Evolutionary conservation across 176 grass and related monocot species (phyloP), one percentile per base, ranked within the genome.

Genomic region (Puccinellia tenuiflora): DNA sequence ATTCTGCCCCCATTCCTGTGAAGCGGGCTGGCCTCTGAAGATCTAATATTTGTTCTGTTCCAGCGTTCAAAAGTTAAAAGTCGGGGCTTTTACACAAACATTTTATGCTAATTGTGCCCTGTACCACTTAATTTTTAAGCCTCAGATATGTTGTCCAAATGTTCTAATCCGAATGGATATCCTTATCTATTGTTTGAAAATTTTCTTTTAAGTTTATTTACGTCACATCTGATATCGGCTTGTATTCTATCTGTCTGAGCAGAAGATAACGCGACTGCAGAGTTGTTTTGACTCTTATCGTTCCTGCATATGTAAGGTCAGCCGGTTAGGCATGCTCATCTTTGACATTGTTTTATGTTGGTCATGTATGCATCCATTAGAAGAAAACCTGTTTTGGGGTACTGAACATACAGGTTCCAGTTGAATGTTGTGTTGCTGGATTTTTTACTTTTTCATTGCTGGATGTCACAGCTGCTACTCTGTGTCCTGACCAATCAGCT

Each of bases 1-100:
- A 94, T 99, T 66, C 81, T 99, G 29, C 96, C 96, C 50, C 96
- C 96, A 24, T 96, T 99, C 85, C 70, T 96, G 74, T 99, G 77
- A 95, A 48, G 28, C 21, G 0, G 9, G 74, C 25, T 47, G 45
- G 46, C 42, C 29, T n/a, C 11, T 31, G 53, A 48, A 14, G 47
- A 65, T 82, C 72, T 25, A 56, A 46, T 70, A 43, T 72, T 43
- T 82, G 1, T 25, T 47, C 20, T 0, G 6, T 37, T 63, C 46
- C 72, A 63, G 54, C 2, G 1, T 31, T 35, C 3, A 10, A 73
- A 90, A 86, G 45, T 73, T 62, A 0, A 38, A 61, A 45, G 21
- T 42, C 21, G 17, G 67, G 29, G 35, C 65, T 83, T 56, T 24
- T 57, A 56, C 64, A 17, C 45, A 30, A 25, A 42, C 67, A 13